Percentiles rank a stretch among this genome's conserved stretches.
These are phyloP conservation scores for Solanum pennellii DNA, from an alignment of 257 asterid genomes.

Conservation along the genomic window DNA sequence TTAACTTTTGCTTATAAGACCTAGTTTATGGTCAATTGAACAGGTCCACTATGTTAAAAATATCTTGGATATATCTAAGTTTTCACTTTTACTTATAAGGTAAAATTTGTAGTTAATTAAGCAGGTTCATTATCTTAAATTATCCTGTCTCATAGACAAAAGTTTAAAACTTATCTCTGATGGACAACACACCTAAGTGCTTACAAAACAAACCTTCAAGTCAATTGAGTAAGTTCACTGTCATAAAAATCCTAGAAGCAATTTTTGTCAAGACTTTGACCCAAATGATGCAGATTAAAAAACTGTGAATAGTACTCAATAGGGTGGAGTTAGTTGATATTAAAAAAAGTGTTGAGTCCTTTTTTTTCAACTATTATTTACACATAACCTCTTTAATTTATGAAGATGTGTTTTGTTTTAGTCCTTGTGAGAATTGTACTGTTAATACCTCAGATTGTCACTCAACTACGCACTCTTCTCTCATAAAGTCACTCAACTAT, in stretches of 20 bases:
- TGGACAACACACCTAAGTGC: background rate
- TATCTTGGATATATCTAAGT: background rate
- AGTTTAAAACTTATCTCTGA: background rate
- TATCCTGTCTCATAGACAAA: background rate
- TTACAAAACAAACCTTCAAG: background rate
- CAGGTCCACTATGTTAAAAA: too few relatives aligned
- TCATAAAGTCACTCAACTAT: too few relatives aligned
- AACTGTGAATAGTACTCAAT: background rate
- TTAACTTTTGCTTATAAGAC: background rate
- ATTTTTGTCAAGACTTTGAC: background rate
- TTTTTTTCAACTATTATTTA: too few relatives aligned
- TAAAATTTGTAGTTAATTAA: too few relatives aligned
- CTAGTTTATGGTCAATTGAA: background rate
- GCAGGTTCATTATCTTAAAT: too few relatives aligned
- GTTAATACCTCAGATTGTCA: too few relatives aligned
- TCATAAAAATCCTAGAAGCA: too few relatives aligned
- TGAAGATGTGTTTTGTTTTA: background rate
- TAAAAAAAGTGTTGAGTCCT: background rate
- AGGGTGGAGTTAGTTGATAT: background rate
- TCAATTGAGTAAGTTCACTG: background rate
- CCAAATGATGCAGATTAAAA: background rate
- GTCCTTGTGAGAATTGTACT: background rate
- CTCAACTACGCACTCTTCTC: too few relatives aligned
- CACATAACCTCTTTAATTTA: background rate
- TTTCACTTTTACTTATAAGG: background rate